Percentiles rank a stretch among this genome's conserved stretches.
These are phyloP conservation scores for Clonostachys byssicola DNA, from an alignment of 2,329 filamentous ascomycete genomes.

Conservation along the genomic window DNA sequence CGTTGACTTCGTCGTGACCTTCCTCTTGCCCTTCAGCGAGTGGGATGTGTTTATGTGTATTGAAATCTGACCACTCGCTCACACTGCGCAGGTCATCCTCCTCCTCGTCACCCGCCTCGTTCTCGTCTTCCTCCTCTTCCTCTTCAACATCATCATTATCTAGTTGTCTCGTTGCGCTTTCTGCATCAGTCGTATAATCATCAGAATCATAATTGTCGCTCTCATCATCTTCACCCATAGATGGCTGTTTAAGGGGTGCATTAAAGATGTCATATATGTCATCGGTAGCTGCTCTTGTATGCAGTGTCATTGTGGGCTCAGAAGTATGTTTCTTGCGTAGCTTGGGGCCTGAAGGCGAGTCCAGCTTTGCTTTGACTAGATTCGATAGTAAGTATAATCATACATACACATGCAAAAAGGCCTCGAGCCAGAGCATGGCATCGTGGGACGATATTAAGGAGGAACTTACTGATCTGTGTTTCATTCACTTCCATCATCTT, in stretches of 20 bases:
- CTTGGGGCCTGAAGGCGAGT: slow-evolving; percentile 83
- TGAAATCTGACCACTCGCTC: slow-evolving; percentile 89
- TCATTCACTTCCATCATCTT: slow-evolving; percentile 84
- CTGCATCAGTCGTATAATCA: slow-evolving; percentile 80
- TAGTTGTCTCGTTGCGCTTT: slow-evolving; percentile 76
- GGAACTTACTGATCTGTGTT: slow-evolving; percentile 78
- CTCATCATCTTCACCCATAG: slow-evolving; percentile 28
- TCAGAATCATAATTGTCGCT: slow-evolving; percentile 61
- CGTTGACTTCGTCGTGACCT: slow-evolving; percentile 25
- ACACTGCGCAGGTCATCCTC: slow-evolving; percentile 60
- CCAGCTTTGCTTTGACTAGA: slow-evolving; percentile 85
- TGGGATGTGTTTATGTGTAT: slow-evolving; percentile 66
- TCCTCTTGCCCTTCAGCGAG: slow-evolving; percentile 26
- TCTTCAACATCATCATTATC: slow-evolving; percentile 39
- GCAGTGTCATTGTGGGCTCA: slow-evolving; percentile 97
- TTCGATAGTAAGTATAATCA: neutral
- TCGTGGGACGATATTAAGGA: neutral
- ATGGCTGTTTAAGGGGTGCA: slow-evolving; percentile 50
- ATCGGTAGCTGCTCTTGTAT: slow-evolving; percentile 91
- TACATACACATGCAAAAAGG: neutral
- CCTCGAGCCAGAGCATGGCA: too few species aligned
- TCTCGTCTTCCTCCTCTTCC: slow-evolving; percentile 34
- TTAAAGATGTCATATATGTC: slow-evolving; percentile 98
- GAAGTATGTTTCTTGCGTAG: slow-evolving; percentile 68
- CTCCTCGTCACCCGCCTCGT: slow-evolving; percentile 39